Conservation (phyloP, 495 filamentous ascomycete genomes). For the Polyplosphaeria fusca region DNA sequence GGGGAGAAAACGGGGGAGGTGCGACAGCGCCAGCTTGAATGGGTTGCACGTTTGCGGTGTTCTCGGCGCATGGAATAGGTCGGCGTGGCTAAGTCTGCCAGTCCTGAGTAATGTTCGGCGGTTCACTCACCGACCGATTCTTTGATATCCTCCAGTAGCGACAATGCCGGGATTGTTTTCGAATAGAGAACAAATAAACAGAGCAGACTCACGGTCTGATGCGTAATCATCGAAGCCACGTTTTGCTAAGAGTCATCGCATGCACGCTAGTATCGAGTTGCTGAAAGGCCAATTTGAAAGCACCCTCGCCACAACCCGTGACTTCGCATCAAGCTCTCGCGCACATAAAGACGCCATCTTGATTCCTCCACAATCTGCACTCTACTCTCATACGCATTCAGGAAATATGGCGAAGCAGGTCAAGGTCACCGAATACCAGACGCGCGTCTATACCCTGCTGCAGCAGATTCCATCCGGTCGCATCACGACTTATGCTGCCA, state of each 20-base stretch:
- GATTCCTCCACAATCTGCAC: conserved; percentile 4
- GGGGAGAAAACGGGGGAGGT: conserved; percentile 24
- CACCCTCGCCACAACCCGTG: conserved; percentile 6
- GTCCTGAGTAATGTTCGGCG: no score
- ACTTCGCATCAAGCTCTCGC: not conserved
- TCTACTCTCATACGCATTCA: not conserved
- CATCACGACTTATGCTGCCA: conserved; percentile 69
- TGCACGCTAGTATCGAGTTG: no score
- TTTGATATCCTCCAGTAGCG: no score
- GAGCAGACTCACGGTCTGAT: no score
- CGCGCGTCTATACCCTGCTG: conserved; percentile 61
- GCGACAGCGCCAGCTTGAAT: not conserved
- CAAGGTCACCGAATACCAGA: conserved; percentile 37
- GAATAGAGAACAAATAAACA: no score
- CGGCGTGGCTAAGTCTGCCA: no score
- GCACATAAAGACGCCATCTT: not conserved
- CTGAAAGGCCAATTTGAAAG: conserved; percentile 25
- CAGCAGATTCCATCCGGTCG: conserved; percentile 66
- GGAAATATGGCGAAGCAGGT: conserved; percentile 23
- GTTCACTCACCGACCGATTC: no score
- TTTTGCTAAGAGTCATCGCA: no score
- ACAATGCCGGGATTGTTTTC: no score
- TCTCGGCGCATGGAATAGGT: no score
- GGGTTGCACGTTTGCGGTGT: not conserved
- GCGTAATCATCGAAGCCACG: no score